phyloP scores from a whole-genome alignment of 108 stramenopile species.

The Cyclotella sp. region DNA sequence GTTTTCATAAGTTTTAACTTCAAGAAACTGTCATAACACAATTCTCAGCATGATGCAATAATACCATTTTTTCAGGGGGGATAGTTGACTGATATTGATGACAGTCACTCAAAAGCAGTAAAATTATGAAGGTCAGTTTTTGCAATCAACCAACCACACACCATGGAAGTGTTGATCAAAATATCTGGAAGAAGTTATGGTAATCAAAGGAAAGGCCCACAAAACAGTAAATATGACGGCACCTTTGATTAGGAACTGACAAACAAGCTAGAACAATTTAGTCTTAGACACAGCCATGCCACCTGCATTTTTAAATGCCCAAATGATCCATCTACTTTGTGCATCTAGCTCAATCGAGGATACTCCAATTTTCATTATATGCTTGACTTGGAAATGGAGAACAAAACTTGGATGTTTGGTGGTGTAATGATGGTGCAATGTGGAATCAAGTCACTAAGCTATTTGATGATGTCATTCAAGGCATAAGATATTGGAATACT shows the following conservation, averaged over 20 bases:
- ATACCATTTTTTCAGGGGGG: too few species aligned
- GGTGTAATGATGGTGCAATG: slow-evolving; percentile 28
- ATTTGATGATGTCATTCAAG: slow-evolving; percentile 45
- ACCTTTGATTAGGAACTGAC: slow-evolving; percentile 47
- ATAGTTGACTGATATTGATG: too few species aligned
- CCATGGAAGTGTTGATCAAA: neutral
- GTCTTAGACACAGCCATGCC: slow-evolving; percentile 58
- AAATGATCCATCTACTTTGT: slow-evolving; percentile 6
- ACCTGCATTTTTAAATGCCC: slow-evolving; percentile 52
- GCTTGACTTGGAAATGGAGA: slow-evolving; percentile 44
- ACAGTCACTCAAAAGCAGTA: too few species aligned
- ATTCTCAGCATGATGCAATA: too few species aligned
- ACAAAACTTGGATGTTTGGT: slow-evolving; percentile 55
- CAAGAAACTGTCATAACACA: too few species aligned
- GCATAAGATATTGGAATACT: slow-evolving; percentile 56
- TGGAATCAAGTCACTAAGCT: slow-evolving; percentile 57
- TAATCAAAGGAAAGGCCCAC: slow-evolving; percentile 26
- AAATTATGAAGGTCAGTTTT: too few species aligned
- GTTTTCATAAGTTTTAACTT: too few species aligned
- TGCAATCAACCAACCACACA: too few species aligned
- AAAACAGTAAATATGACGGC: slow-evolving; percentile 24
- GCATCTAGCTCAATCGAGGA: slow-evolving; percentile 57
- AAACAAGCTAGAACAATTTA: slow-evolving; percentile 29
- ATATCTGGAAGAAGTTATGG: slow-evolving; percentile 1
- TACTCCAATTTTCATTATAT: slow-evolving; percentile 44